These are phyloP conservation scores for Candida orba DNA, from an alignment of 805 yeast species.

Conservation along the genomic window DNA sequence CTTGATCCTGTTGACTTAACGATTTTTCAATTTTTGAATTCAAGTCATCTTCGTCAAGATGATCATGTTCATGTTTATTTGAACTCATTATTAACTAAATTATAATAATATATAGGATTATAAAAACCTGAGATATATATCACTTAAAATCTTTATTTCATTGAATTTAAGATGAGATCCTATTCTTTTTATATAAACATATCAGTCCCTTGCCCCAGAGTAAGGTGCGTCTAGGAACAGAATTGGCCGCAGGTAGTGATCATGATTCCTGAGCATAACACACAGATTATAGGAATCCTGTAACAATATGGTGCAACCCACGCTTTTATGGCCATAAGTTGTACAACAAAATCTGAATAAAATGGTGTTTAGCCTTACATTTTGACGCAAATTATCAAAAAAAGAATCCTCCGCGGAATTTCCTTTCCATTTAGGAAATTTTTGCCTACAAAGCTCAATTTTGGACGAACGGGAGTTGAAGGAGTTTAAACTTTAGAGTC, in stretches of 20 bases:
- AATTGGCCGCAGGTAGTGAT: not conserved
- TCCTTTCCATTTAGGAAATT: not conserved
- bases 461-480: not conserved
- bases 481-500: too few relatives aligned
- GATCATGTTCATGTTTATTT: not conserved
- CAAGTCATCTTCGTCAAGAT: not conserved
- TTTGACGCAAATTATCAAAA: not conserved
- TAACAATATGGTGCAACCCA: not conserved
- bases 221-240: not conserved
- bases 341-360: not conserved
- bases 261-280: too few relatives aligned
- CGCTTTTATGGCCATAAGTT: not conserved
- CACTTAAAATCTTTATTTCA: too few relatives aligned
- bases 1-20: not conserved
- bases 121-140: too few relatives aligned
- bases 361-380: not conserved
- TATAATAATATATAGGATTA: too few relatives aligned
- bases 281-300: not conserved
- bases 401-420: constrained; percentile 1
- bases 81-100: not conserved
- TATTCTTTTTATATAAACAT: too few relatives aligned
- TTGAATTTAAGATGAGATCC: too few relatives aligned
- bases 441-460: not conserved
- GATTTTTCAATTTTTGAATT: not conserved
- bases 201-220: not conserved